A percentile compares a stretch with the other conserved stretches of the same genome.
These are phyloP conservation scores for Penicillium daleae DNA, from an alignment of 495 filamentous ascomycete species.

Conservation along the genomic window DNA sequence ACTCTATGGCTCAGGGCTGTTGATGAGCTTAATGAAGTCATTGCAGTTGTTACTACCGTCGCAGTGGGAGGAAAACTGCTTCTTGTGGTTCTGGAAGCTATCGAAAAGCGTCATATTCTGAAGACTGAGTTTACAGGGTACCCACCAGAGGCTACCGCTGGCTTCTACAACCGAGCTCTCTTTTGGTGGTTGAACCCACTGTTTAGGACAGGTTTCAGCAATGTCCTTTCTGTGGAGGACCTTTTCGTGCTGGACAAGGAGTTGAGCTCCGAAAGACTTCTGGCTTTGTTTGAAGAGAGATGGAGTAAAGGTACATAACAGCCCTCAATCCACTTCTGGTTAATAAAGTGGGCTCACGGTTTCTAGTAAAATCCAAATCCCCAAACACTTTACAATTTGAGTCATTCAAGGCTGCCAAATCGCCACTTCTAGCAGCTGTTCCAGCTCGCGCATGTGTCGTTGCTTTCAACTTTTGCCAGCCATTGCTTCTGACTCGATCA, in stretches of 20 bases:
- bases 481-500: constrained; percentile 61
- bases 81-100: constrained; percentile 56
- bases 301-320: constrained; percentile 35
- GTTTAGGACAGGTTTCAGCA: constrained; percentile 53
- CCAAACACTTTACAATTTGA: constrained; percentile 50
- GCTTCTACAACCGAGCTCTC: constrained; percentile 53
- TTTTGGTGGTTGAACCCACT: constrained; percentile 65
- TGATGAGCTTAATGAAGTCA: constrained; percentile 34
- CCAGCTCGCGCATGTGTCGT: constrained; percentile 58
- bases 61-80: constrained; percentile 51
- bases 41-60: constrained; percentile 53
- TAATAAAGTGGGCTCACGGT: constrained; percentile 22
- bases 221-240: constrained; percentile 47
- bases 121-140: constrained; percentile 43
- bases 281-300: constrained; percentile 37
- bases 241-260: constrained; percentile 51
- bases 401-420: constrained; percentile 50
- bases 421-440: constrained; percentile 50
- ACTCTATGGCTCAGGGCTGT: constrained; percentile 60
- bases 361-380: constrained; percentile 33
- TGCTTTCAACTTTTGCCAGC: constrained; percentile 65
- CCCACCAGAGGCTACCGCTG: constrained; percentile 63
- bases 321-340: background rate
- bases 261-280: constrained; percentile 45
- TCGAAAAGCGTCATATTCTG: constrained; percentile 57